phyloP scores from a whole-genome alignment of 306 rosid species.

The Casuarina cunninghamiana region DNA sequence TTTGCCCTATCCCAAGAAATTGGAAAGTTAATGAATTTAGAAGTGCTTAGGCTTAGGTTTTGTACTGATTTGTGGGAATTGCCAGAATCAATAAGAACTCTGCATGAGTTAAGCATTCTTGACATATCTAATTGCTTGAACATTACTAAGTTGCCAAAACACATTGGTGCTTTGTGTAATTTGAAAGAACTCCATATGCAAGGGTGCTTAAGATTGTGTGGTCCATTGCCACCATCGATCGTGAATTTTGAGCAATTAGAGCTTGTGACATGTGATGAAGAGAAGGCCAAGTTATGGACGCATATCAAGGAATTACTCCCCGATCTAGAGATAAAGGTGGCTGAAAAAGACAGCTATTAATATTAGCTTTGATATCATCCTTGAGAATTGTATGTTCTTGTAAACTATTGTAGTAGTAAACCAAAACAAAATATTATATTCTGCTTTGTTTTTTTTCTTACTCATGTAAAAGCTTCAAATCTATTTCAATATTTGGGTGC shows the following conservation, averaged over 20 bases:
- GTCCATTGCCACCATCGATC: slow-evolving; percentile 21
- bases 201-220: slow-evolving; percentile 25
- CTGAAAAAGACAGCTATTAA: slow-evolving; percentile 26
- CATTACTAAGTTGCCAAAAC: slow-evolving; percentile 29
- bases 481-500: too few relatives aligned
- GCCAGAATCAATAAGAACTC: slow-evolving; percentile 22
- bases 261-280: slow-evolving; percentile 37
- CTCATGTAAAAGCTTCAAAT: too few relatives aligned
- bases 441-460: too few relatives aligned
- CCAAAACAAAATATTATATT: too few relatives aligned
- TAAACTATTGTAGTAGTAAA: too few relatives aligned
- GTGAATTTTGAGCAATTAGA: slow-evolving; percentile 11
- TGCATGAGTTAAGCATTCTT: slow-evolving; percentile 11
- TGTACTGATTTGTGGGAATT: slow-evolving; percentile 45
- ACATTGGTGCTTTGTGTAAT: slow-evolving; percentile 25
- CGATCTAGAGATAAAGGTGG: slow-evolving; percentile 8
- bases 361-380: slow-evolving; percentile 19
- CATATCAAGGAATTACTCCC: neutral
- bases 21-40: neutral
- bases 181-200: slow-evolving; percentile 30
- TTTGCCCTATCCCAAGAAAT: too few relatives aligned
- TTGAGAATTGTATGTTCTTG: too few relatives aligned
- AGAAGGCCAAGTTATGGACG: slow-evolving; percentile 16
- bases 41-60: slow-evolving; percentile 50
- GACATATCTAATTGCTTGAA: slow-evolving; percentile 38